These are phyloP conservation scores for Triangularia verruculosa DNA, from an alignment of 2,329 filamentous ascomycete genomes.

Conservation along the genomic window DNA sequence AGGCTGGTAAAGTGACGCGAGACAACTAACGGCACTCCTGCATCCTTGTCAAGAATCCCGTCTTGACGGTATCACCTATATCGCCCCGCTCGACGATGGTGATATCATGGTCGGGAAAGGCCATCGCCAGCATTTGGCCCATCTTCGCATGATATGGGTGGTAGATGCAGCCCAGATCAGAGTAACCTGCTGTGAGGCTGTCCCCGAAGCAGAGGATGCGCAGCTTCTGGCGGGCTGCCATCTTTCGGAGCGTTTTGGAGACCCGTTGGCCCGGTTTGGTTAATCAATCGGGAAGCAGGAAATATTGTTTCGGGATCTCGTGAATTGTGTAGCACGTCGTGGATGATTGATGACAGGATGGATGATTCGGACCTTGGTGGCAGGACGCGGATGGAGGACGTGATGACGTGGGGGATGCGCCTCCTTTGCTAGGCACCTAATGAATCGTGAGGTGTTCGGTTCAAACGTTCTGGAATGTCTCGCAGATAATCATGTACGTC, in stretches of 20 bases:
- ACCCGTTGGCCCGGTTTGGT: not conserved
- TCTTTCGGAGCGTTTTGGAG: slow-evolving; percentile 2
- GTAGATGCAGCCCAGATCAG: slow-evolving; percentile 38
- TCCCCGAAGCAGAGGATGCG: slow-evolving; percentile 63
- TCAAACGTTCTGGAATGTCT: not conserved
- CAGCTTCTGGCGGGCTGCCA: slow-evolving; percentile 34
- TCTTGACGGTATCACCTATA: slow-evolving; percentile 29
- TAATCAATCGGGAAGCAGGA: not conserved
- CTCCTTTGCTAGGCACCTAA: not conserved
- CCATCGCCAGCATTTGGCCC: slow-evolving; percentile 43
- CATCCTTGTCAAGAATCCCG: slow-evolving; percentile 29
- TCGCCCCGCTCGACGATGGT: slow-evolving; percentile 30
- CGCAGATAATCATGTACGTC: not conserved
- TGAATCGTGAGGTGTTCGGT: not conserved
- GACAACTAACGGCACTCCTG: slow-evolving; percentile 25
- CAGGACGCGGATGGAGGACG: not conserved
- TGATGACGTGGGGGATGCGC: not conserved
- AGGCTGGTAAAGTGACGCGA: not conserved
- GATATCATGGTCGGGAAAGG: slow-evolving; percentile 37
- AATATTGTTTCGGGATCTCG: not conserved
- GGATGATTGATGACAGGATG: no score
- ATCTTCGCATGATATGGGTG: slow-evolving; percentile 56
- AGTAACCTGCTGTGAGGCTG: slow-evolving; percentile 60
- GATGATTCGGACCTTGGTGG: not conserved
- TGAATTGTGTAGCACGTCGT: no score